Evolutionary conservation across 345 rosid genomes (phyloP).

Genomic region (Arabidopsis suecica): DNA sequence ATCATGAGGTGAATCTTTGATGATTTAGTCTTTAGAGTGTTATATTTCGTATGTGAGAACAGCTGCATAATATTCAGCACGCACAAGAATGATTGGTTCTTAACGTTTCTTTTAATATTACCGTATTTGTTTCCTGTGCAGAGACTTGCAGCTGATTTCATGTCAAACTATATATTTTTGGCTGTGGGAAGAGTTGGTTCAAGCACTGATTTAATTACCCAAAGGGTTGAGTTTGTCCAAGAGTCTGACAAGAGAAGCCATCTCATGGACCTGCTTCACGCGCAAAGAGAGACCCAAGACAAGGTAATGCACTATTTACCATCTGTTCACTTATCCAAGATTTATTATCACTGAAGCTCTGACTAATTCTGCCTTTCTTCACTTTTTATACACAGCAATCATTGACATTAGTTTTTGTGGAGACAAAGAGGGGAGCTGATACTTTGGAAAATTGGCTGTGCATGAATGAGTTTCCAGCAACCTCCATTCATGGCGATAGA

Average conservation of each 20-base stretch:
- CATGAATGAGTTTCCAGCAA: slow-evolving; percentile 88
- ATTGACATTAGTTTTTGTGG: slow-evolving; percentile 95
- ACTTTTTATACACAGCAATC: slow-evolving; percentile 68
- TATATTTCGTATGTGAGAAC: slow-evolving; percentile 6
- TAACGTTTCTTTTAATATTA: background rate
- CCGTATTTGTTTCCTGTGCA: slow-evolving; percentile 48
- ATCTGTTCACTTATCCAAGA: slow-evolving; percentile 16
- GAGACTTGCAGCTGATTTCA: slow-evolving; percentile 97
- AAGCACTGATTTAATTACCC: slow-evolving; percentile 95
- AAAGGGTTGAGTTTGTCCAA: slow-evolving; percentile 93
- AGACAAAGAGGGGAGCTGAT: slow-evolving; percentile 97
- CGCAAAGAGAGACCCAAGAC: slow-evolving; percentile 78
- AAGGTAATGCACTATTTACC: slow-evolving; percentile 60
- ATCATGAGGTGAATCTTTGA: slow-evolving; percentile 4
- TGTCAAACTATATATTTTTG: slow-evolving; percentile 79
- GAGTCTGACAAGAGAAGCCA: slow-evolving; percentile 98
- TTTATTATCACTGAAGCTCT: background rate
- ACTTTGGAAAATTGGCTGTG: slow-evolving; percentile 91
- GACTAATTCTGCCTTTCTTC: slow-evolving; percentile 13
- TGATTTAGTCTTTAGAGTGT: slow-evolving; percentile 30
- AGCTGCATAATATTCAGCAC: slow-evolving; percentile 22
- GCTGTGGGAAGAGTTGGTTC: slow-evolving; percentile 99
- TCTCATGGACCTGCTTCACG: slow-evolving; percentile 99
- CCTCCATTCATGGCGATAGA: slow-evolving; percentile 97
- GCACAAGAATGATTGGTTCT: slow-evolving; percentile 12